A percentile compares a stretch with the other conserved stretches of the same genome.
phyloP scores from a whole-genome alignment of 1,284 basidiomycete genomes.

The Boletus smithii region DNA sequence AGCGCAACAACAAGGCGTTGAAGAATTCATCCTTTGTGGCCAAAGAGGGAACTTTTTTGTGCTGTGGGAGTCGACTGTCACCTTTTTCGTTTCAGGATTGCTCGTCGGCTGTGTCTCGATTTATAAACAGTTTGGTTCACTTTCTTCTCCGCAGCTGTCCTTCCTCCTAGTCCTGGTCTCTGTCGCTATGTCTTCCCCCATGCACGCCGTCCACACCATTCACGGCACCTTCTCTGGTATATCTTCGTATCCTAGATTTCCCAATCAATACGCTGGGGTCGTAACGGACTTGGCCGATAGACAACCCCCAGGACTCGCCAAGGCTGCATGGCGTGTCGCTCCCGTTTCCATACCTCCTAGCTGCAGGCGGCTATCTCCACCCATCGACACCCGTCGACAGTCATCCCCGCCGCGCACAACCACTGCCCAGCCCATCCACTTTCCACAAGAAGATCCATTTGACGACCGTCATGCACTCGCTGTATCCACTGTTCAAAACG shows the following conservation, averaged over 20 bases:
- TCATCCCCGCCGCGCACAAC: conserved; percentile 11
- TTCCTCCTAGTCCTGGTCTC: not conserved
- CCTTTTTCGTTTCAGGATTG: conserved; percentile 17
- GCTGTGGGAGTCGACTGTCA: conserved; percentile 9
- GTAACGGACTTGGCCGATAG: conserved; percentile 23
- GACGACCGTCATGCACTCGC: conserved; percentile 23
- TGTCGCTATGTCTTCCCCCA: conserved; percentile 26
- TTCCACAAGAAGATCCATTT: conserved; percentile 28
- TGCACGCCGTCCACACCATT: conserved; percentile 34
- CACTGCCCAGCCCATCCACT: conserved; percentile 19
- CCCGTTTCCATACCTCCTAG: conserved; percentile 21
- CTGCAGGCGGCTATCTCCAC: conserved; percentile 28
- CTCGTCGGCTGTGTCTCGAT: conserved; percentile 16
- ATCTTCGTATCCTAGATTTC: conserved; percentile 16
- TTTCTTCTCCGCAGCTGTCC: not conserved
- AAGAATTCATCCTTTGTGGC: conserved; percentile 17
- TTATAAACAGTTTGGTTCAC: conserved; percentile 20
- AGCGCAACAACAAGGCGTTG: conserved; percentile 14
- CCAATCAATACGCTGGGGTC: conserved; percentile 28
- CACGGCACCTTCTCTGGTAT: conserved; percentile 33
- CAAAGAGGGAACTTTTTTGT: conserved; percentile 20
- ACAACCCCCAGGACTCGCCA: conserved; percentile 25
- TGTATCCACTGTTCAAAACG: conserved; percentile 4
- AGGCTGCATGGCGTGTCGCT: conserved; percentile 25
- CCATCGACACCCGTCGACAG: conserved; percentile 15